These are phyloP conservation scores for Cystoderma amianthinum DNA, from an alignment of 768 basidiomycete species.

Conservation along the genomic window DNA sequence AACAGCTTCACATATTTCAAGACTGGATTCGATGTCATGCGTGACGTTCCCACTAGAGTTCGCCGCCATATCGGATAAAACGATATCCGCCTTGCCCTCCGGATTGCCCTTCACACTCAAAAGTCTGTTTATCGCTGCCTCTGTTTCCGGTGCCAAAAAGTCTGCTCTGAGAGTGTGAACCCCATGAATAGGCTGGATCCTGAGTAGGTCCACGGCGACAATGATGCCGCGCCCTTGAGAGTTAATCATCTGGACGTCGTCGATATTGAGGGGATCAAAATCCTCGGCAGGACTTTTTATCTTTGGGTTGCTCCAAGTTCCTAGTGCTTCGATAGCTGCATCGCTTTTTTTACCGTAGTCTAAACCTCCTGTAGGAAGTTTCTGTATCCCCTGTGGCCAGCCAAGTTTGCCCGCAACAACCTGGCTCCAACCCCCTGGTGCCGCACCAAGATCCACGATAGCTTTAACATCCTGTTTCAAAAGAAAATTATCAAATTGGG, in stretches of 20 bases:
- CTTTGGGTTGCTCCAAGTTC: constrained; percentile 4
- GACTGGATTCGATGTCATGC: constrained; percentile 59
- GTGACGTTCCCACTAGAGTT: constrained; percentile 68
- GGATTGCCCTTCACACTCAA: constrained; percentile 17
- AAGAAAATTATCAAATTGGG: constrained; percentile 46
- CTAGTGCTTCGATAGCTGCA: constrained; percentile 3
- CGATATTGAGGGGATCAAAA: constrained; percentile 39
- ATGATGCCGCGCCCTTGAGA: constrained; percentile 37
- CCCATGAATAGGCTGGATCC: constrained; percentile 64
- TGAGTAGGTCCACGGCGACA: constrained; percentile 77
- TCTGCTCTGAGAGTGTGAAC: constrained; percentile 72
- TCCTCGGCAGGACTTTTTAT: constrained; percentile 9
- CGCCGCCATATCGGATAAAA: constrained; percentile 88
- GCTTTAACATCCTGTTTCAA: constrained; percentile 42
- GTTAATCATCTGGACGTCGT: constrained; percentile 8
- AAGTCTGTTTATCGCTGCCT: constrained; percentile 31
- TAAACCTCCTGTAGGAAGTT: neutral
- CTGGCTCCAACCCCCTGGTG: constrained; percentile 94
- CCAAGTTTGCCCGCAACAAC: constrained; percentile 65
- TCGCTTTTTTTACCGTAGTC: constrained; percentile 3
- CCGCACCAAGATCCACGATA: constrained; percentile 86
- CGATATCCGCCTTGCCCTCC: constrained; percentile 58
- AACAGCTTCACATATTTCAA: constrained; percentile 72
- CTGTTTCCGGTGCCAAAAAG: constrained; percentile 58
- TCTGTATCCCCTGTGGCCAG: constrained; percentile 19